Conservation (phyloP, 371 early-diverging fungal genomes). For the Mucor lusitanicus region DNA sequence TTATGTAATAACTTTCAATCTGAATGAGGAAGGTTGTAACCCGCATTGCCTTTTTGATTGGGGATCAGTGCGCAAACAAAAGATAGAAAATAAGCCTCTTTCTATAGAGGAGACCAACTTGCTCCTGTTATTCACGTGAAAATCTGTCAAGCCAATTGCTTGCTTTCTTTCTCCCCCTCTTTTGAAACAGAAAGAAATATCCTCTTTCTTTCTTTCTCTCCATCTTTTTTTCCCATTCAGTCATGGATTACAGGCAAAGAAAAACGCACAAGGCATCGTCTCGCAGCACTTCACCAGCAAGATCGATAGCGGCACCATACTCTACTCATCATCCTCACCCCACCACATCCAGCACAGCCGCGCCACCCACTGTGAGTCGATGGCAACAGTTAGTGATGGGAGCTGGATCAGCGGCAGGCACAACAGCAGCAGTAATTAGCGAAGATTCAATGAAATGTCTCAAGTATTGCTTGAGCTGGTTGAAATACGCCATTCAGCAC, state of each 20-base stretch:
- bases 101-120: background rate
- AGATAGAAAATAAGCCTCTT: background rate
- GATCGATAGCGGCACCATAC: conserved; percentile 25
- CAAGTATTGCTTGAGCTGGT: conserved; percentile 82
- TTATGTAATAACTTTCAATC: background rate
- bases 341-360: background rate
- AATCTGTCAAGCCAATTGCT: background rate
- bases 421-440: conserved; percentile 73
- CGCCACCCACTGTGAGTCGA: conserved; percentile 5
- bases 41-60: background rate
- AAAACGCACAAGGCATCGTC: conserved; percentile 13
- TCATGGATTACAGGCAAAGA: conserved; percentile 2
- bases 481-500: conserved; percentile 80
- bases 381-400: conserved; percentile 76
- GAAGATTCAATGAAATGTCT: conserved; percentile 79
- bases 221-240: background rate
- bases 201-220: background rate
- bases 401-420: conserved; percentile 66
- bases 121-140: background rate
- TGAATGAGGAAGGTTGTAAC: background rate
- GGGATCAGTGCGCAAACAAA: background rate
- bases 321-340: conserved; percentile 9
- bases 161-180: background rate
- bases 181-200: background rate
- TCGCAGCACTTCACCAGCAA: conserved; percentile 28